Evolutionary conservation across 2,329 filamentous ascomycete genomes (phyloP).

Genomic region (Aschersonia sp.): DNA sequence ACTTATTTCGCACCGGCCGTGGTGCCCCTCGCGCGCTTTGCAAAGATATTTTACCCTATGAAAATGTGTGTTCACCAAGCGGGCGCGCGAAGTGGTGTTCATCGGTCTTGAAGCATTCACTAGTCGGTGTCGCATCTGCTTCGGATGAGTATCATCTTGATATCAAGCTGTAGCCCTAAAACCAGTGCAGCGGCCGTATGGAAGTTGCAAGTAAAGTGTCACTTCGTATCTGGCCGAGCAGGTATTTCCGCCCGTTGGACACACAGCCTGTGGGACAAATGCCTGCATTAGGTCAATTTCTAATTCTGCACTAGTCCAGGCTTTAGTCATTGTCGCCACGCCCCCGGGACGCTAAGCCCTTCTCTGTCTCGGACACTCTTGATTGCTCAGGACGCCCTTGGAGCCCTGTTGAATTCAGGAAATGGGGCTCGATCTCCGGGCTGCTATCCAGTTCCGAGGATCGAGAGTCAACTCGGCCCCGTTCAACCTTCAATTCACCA

Average conservation of each 20-base stretch:
- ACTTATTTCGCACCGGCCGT: not conserved
- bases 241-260: no score
- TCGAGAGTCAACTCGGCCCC: constrained; percentile 5
- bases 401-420: not conserved
- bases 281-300: not conserved
- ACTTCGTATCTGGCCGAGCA: no score
- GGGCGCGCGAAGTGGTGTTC: no score
- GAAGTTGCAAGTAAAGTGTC: no score
- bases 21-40: not conserved
- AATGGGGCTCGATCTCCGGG: constrained; percentile 6
- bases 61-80: no score
- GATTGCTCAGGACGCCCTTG: not conserved
- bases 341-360: not conserved
- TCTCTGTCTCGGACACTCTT: not conserved
- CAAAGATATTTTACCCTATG: no score
- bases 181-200: no score
- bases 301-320: not conserved
- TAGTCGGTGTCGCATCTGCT: no score
- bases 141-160: no score
- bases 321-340: not conserved
- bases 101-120: no score
- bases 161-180: no score
- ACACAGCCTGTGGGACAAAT: not conserved
- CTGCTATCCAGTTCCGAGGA: constrained; percentile 3
- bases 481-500: constrained; percentile 5